Conservation (phyloP, 2,329 filamentous ascomycete species). For the Didymella lethalis region DNA sequence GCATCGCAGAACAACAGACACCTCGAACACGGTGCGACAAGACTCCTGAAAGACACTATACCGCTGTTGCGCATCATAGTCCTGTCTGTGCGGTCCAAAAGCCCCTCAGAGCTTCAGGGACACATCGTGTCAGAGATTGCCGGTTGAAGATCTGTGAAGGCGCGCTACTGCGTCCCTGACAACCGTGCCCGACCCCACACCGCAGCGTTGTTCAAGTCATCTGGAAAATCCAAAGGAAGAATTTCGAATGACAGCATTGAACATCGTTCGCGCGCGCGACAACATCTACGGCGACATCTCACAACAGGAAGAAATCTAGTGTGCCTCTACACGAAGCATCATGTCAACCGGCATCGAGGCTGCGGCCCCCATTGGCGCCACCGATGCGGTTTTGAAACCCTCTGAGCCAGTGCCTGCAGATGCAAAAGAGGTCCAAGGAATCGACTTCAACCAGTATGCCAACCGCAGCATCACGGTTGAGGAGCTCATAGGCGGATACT, state of each 20-base stretch:
- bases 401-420: constrained; percentile 82
- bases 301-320: constrained; percentile 1
- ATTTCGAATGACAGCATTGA: background rate
- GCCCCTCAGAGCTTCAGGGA: background rate
- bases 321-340: constrained; percentile 20
- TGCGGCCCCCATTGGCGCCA: constrained; percentile 58
- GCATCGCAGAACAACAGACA: background rate
- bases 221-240: constrained; percentile 4
- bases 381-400: constrained; percentile 82
- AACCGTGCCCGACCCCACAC: constrained; percentile 1
- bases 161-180: constrained; percentile 2
- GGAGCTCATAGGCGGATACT: constrained; percentile 82
- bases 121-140: constrained; percentile 2
- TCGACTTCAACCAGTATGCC: constrained; percentile 88
- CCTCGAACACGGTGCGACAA: background rate
- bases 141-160: background rate
- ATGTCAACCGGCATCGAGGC: constrained; percentile 35
- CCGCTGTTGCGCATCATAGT: background rate
- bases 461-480: constrained; percentile 80
- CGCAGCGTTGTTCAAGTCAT: background rate
- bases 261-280: constrained; percentile 5
- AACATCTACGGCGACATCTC: constrained; percentile 9
- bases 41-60: background rate
- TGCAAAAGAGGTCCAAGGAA: constrained; percentile 82
- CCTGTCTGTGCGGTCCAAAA: background rate